These are phyloP conservation scores for Liquidambar formosana DNA, from an alignment of 164 flowering plant genomes.

Conservation along the genomic window DNA sequence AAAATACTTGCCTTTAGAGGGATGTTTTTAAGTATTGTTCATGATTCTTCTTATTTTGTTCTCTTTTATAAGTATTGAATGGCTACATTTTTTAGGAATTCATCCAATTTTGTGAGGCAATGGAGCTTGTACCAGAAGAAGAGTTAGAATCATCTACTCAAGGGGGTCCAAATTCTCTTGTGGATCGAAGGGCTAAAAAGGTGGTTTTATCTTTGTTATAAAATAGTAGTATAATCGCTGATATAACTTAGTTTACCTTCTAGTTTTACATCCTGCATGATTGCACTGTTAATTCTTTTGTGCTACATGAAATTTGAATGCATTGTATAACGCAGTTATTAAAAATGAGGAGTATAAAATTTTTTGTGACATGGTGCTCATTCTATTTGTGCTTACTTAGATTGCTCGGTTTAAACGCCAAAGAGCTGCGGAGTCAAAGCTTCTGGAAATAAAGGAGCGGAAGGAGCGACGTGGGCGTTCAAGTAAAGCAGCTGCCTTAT, in stretches of 20 bases:
- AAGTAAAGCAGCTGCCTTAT: constrained; percentile 78
- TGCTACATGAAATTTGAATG: too few species aligned
- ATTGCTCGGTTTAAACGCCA: constrained; percentile 89
- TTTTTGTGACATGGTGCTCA: background rate
- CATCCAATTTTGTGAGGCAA: constrained; percentile 83
- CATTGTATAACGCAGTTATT: too few species aligned
- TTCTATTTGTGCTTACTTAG: constrained; percentile 30
- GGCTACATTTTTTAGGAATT: constrained; percentile 58
- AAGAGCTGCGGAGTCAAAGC: constrained; percentile 81
- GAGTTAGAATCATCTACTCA: constrained; percentile 53
- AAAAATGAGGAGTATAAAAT: background rate
- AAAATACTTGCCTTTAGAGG: too few species aligned
- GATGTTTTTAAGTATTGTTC: background rate
- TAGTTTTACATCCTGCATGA: background rate
- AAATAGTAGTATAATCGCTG: too few species aligned
- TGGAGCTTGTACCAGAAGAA: constrained; percentile 93
- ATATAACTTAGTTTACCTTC: background rate
- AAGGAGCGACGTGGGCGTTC: constrained; percentile 93
- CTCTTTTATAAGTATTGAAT: background rate
- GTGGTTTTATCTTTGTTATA: constrained; percentile 26
- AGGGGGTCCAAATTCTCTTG: constrained; percentile 45
- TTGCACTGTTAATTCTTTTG: background rate
- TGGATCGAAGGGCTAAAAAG: constrained; percentile 83
- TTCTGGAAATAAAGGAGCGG: constrained; percentile 80
- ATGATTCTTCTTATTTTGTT: background rate